Conservation (phyloP, 2,329 filamentous ascomycete species). For the Colletotrichum tamarilloi region DNA sequence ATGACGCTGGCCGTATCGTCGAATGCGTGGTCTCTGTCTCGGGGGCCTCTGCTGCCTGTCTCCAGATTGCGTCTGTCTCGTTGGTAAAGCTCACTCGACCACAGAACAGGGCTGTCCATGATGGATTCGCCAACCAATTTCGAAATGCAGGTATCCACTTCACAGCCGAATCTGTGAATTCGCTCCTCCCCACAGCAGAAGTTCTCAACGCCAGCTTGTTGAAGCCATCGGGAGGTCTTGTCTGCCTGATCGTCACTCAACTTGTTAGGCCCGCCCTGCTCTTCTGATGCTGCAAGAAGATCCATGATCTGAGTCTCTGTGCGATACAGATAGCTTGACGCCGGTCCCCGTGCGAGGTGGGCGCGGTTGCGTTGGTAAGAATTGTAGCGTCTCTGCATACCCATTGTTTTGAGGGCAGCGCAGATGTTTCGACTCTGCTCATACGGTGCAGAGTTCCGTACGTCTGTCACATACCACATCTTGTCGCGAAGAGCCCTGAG, state of each 20-base stretch:
- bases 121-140: slow-evolving; percentile 88
- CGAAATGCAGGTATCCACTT: slow-evolving; percentile 86
- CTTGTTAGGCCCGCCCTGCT: slow-evolving; percentile 93
- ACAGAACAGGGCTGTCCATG: slow-evolving; percentile 86
- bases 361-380: slow-evolving; percentile 62
- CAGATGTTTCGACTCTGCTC: slow-evolving; percentile 89
- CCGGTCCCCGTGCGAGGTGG: slow-evolving; percentile 58
- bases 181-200: slow-evolving; percentile 95
- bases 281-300: slow-evolving; percentile 82
- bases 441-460: slow-evolving; percentile 89
- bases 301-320: slow-evolving; percentile 89
- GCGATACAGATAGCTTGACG: slow-evolving; percentile 77
- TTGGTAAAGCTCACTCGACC: slow-evolving; percentile 90
- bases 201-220: slow-evolving; percentile 85
- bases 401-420: slow-evolving; percentile 91
- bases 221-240: slow-evolving; percentile 84
- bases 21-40: slow-evolving; percentile 61
- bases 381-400: slow-evolving; percentile 68
- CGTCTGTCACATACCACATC: slow-evolving; percentile 98
- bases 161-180: slow-evolving; percentile 92
- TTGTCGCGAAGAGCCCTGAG: slow-evolving; percentile 87
- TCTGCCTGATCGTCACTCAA: slow-evolving; percentile 95
- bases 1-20: slow-evolving; percentile 66
- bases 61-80: slow-evolving; percentile 77
- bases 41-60: slow-evolving; percentile 48